Evolutionary conservation across 2,329 filamentous ascomycete genomes (phyloP).

Genomic region (Fusarium sambucinum): DNA sequence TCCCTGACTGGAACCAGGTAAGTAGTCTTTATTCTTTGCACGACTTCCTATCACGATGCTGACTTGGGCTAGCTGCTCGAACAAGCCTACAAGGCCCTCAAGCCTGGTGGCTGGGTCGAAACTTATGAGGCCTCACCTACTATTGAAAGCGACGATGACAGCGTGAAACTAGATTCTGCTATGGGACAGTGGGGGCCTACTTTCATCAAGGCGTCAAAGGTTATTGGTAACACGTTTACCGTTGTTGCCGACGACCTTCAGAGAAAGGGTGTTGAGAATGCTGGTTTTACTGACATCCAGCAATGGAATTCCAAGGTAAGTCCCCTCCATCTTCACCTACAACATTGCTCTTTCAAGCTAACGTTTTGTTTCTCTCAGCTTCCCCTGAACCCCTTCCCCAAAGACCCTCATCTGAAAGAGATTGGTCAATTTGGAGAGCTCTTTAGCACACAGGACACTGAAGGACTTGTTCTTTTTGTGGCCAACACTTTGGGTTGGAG

Average conservation of each 20-base stretch:
- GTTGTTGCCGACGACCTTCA: constrained; percentile 32
- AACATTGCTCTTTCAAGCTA: neutral
- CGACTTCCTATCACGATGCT: neutral
- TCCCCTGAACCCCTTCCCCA: constrained; percentile 33
- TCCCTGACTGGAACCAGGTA: constrained; percentile 26
- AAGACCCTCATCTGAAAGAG: constrained; percentile 34
- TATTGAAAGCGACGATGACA: constrained; percentile 30
- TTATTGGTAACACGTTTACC: constrained; percentile 36
- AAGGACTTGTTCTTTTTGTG: constrained; percentile 34
- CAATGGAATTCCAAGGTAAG: constrained; percentile 35
- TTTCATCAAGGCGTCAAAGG: constrained; percentile 31
- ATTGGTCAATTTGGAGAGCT: constrained; percentile 39
- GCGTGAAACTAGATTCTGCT: constrained; percentile 29
- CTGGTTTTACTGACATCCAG: constrained; percentile 35
- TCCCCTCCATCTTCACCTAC: fast-evolving
- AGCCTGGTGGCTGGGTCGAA: constrained; percentile 34
- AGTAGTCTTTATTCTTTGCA: neutral
- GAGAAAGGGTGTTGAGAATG: constrained; percentile 14
- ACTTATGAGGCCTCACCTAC: constrained; percentile 29
- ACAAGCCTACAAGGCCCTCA: constrained; percentile 26
- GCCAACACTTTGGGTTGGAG: constrained; percentile 36
- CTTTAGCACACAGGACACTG: constrained; percentile 37
- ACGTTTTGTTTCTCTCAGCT: neutral
- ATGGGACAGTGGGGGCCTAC: constrained; percentile 31
- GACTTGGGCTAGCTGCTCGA: constrained; percentile 1